Evolutionary conservation across 495 filamentous ascomycete species (phyloP), one percentile per base, ranked within the genome.

Genomic region (Sporormia fimetaria): DNA sequence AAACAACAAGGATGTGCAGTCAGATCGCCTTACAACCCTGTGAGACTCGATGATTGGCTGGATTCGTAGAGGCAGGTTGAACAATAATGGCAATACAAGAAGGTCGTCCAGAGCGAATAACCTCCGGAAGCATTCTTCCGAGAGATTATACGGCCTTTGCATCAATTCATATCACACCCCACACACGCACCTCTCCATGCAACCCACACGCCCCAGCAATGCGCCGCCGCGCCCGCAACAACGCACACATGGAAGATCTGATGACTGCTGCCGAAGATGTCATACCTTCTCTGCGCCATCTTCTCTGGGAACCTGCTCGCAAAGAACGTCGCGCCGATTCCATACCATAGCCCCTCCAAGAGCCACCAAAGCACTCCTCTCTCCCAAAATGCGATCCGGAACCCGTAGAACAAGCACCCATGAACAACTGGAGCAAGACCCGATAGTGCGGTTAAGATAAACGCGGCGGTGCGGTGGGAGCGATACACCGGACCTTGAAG

Each of bases 381-480:
- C 20, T 63, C 46, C 38, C 57, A 60, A 40, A 43, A 50, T 54
- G 68, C 63, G 17, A 67, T 55, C 4, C 33, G 23, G 25, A 54
- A 60, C 0, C 66, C 66, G 39, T 63, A 69, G 15, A 66, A 44
- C 16, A 33, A 42, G 21, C 66, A 53, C 3, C 62, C 67, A 54
- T 73, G 69, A 6, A 60, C 49, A 6, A 72, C 63, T 0, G 69
- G 69, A 16, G 62, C 62, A 22, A 72, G 58, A 0, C 63, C 68
- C 8, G 65, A 69, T 14, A 70, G 34, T 0, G 63, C 69, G 0
- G 67, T 71, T 8, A 52, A 48, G 14, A 74, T 56, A 33, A 70
- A 70, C 7, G 62, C 61, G 8, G 59, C 42, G 9, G 59, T 57
- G 30, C 59, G 64, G 40, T 59, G 60, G 1, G 51, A 49, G 3